A percentile compares a stretch with the other conserved stretches of the same genome.
Conservation (phyloP, 805 yeast species). For the Ogataea trehalophila region DNA sequence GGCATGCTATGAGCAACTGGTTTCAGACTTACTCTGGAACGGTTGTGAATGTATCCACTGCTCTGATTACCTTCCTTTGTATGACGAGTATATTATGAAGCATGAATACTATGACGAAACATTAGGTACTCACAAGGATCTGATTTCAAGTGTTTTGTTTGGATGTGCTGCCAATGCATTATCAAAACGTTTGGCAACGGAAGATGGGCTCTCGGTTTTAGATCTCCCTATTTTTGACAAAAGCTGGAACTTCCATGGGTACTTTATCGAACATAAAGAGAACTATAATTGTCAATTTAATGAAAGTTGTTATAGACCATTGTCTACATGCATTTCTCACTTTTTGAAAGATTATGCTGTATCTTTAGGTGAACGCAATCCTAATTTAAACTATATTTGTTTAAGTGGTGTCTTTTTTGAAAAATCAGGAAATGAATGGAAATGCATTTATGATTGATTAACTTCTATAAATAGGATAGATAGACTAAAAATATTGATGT, state of each 20-base stretch:
- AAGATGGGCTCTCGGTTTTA: constrained; percentile 26
- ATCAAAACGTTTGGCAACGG: constrained; percentile 27
- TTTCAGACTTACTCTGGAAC: constrained; percentile 71
- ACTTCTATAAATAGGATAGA: background rate
- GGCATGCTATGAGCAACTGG: constrained; percentile 64
- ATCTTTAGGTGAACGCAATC: constrained; percentile 29
- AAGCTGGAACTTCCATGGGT: constrained; percentile 48
- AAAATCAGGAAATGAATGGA: constrained; percentile 10
- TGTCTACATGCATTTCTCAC: constrained; percentile 40
- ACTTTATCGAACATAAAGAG: constrained; percentile 37
- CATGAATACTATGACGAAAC: constrained; percentile 54
- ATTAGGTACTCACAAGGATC: constrained; percentile 48
- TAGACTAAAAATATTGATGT: background rate
- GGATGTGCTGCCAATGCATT: constrained; percentile 46
- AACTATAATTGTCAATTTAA: constrained; percentile 39
- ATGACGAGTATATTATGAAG: constrained; percentile 58
- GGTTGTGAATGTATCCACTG: constrained; percentile 69
- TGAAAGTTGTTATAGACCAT: constrained; percentile 36
- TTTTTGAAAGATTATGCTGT: constrained; percentile 41
- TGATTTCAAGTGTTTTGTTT: constrained; percentile 54
- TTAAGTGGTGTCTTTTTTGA: constrained; percentile 41
- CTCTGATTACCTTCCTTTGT: constrained; percentile 36
- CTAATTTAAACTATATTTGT: constrained; percentile 29
- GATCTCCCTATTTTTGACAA: constrained; percentile 29
- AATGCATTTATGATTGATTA: constrained; percentile 16